phyloP scores from a whole-genome alignment of 1,284 basidiomycete genomes.

The Rhizopogon parksii region DNA sequence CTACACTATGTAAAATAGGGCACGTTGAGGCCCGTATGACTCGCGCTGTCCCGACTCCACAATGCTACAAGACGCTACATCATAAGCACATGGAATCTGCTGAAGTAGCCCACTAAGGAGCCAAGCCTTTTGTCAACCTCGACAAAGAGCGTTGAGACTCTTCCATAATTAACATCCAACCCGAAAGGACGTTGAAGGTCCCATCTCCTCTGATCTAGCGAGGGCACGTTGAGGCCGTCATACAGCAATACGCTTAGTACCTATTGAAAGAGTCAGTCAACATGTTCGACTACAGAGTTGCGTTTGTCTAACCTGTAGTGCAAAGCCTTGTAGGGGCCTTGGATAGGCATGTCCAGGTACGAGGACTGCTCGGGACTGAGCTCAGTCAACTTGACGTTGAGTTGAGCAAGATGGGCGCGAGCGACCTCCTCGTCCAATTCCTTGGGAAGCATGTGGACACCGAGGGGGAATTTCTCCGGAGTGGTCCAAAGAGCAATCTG shows the following conservation, averaged over 20 bases:
- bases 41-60: not conserved
- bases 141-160: constrained; percentile 27
- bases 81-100: not conserved
- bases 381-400: constrained; percentile 91
- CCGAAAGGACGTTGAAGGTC: constrained; percentile 56
- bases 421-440: constrained; percentile 98
- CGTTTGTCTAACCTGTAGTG: constrained; percentile 62
- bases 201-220: constrained; percentile 43
- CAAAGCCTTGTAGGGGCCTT: constrained; percentile 89
- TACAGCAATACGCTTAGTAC: constrained; percentile 36
- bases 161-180: constrained; percentile 28
- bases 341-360: constrained; percentile 88
- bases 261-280: constrained; percentile 32
- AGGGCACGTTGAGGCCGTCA: constrained; percentile 75
- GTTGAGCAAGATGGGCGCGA: constrained; percentile 84
- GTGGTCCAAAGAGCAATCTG: constrained; percentile 99
- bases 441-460: constrained; percentile 96
- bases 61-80: constrained; percentile 7
- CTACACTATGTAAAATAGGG: constrained; percentile 15
- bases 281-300: not conserved
- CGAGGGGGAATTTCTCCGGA: constrained; percentile 83
- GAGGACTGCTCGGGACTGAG: constrained; percentile 75
- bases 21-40: constrained; percentile 34
- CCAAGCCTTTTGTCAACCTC: constrained; percentile 16
- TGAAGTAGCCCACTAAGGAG: constrained; percentile 5